Base-by-base conservation (phyloP, 176 grass and related monocot species). In the Aegilops tauschii region DNA sequence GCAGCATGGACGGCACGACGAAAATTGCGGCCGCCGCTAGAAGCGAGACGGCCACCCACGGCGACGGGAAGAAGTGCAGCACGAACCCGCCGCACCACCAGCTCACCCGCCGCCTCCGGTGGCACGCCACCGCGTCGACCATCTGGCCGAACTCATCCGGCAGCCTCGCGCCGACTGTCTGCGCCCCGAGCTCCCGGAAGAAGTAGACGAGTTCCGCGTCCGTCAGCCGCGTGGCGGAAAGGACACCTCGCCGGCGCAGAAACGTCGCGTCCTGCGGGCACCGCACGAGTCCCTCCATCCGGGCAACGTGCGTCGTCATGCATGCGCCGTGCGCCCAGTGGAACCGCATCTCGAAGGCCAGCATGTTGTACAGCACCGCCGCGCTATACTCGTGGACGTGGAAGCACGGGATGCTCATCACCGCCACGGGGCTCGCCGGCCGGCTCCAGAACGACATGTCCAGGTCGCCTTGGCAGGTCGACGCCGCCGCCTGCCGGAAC, bases 41-140 rank as follows among this genome's bases (percentile, higher is more conserved):
- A 5, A 90, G 81, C 0, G 88, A 87, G 42, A 93, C 31, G 27
- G 82, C 85, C 8, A 93, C 82, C 88, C 91, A 90, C 31, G 88
- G 91, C 36, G 85, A 87, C 18, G 91, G 85, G 81, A 90, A 90
- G 73, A 88, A 88, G 36, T 90, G 78, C 56, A 88, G 82, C 73
- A 82, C 86, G 64, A 88, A 85, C 0, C 80, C 85, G 0, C 88
- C 92, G 17, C 76, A 86, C 82, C 88, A 90, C 2, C 49, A 13
- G 39, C 78, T 88, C 6, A 81, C 10, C n/a, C 9, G 8, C 1
- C 74, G 30, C 0, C 39, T 39, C 4, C 83, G 73, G 83, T 90
- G 88, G 1, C 30, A 6, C 7, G 49, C 79, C 2, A 93, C 78
- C 4, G 68, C 20, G 25, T 45, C 58, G 2, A 73, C 52, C 71